Evolutionary conservation across 2,329 filamentous ascomycete species (phyloP), one percentile per base, ranked within the genome.

Genomic region (Penicillium rolfsii): DNA sequence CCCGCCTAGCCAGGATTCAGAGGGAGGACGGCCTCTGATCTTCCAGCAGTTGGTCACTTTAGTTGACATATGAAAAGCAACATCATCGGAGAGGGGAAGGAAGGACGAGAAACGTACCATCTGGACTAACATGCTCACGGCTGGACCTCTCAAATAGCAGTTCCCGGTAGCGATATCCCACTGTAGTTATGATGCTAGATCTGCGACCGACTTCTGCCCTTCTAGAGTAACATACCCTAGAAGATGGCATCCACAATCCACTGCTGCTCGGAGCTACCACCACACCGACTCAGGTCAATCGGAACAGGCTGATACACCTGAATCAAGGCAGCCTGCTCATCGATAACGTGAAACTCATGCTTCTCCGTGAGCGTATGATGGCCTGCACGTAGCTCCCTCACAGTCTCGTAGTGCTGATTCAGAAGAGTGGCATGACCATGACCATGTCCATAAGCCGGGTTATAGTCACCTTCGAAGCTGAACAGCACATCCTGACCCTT

Each of bases 141-240:
- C 82, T 83, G 33, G 79, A 79, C 85, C 85, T 87, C 65, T 87
- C 84, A 63, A 87, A 87, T 11, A 87, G 62, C 3, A 87, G 71
- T 43, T 81, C 76, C 84, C 84, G 2, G 82, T 86, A 26, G 82
- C 77, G 45, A 85, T 82, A 58, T 86, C 80, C 38, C 76, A 58
- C 60, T 76, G 73, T 76, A 45, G 19, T 22, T 4, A 26, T 1
- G 3, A 43, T 12, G 11, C n/a, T 11, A 50, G 3, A 8, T 22
- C 5, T 28, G n/a, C 11, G 35, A 33, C 5, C 5, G 33, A 4
- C 4, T 28, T 11, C 4, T 2, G 12, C 22, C 16, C 11, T 49
- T n/a, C 28, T 6, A 35, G 9, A 26, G 62, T 79, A n/a, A 57
- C 70, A 5, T 65, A 83, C 82, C 82, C 72, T 85, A 83, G 58